Evolutionary conservation across 148 eudicot species (phyloP), one percentile per base, ranked within the genome.

Genomic region (Linanthus parryae): DNA sequence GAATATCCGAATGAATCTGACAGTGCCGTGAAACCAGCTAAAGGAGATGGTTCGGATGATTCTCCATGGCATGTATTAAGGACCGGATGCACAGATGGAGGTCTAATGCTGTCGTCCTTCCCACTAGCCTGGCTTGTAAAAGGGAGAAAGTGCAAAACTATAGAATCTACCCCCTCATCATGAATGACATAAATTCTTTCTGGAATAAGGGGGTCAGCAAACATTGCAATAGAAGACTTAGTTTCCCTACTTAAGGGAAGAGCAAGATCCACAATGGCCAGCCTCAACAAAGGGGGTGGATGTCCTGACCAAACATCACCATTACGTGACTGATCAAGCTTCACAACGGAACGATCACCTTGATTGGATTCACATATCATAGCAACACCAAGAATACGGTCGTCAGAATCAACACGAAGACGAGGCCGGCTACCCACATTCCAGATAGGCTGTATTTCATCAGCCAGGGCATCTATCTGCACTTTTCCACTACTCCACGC

Each of bases 401-500:
- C 76, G 62, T 72, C 63, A 37, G 85, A 59, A 72, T 81, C 87
- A 47, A 87, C 73, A 65, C 72, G 64, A 24, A 87, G 61, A 50
- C 80, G 94, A 57, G 95, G 98, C 16, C 72, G 86, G 55, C 65
- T 79, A 40, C 79, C 78, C 59, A 67, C 46, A 17, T 57, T 59
- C 98, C 98, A 92, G 45, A 87, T 69, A 18, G 98, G 98, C 61
- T 87, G 98, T 62, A 87, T 69, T 75, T 92, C 98, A 72, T 92
- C 98, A 33, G 83, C 90, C 55, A 92, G 65, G 48, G 95, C 98
- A 84, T 92, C 98, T 46, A 92, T 72, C 61, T 87, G 98, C 57
- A 92, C 54, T 56, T 87, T 87, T 48, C 98, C 98, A 64, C 90
- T 73, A 60, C 96, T 81, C 94, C 96, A 87, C 16, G 94, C 94